A percentile compares a stretch with the other conserved stretches of the same genome.
phyloP scores from a whole-genome alignment of 148 eudicot genomes.

The Amaranthus hypochondriacus region DNA sequence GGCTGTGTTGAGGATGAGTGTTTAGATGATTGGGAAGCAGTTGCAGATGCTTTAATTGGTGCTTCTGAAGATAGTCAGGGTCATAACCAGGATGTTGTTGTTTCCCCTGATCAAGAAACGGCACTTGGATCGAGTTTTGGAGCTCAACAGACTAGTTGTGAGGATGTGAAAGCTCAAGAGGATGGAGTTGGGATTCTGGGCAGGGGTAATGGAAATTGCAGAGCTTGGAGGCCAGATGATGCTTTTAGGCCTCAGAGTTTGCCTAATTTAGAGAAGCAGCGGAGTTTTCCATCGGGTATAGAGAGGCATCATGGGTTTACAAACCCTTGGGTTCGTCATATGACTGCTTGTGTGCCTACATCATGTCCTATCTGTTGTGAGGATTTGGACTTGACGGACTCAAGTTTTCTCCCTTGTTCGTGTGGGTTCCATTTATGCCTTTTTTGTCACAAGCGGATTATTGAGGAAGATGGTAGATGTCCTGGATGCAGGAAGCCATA shows the following conservation, averaged over 20 bases:
- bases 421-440: conserved; percentile 90
- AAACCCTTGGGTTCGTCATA: conserved; percentile 46
- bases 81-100: conserved; percentile 20
- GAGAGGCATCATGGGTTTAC: conserved; percentile 38
- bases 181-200: conserved; percentile 26
- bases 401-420: conserved; percentile 68
- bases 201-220: conserved; percentile 25
- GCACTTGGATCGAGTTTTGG: conserved; percentile 15
- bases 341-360: conserved; percentile 27
- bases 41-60: conserved; percentile 75
- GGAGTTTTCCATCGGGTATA: conserved; percentile 55
- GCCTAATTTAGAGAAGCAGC: conserved; percentile 74
- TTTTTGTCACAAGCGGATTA: conserved; percentile 86
- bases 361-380: conserved; percentile 83
- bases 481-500: conserved; percentile 91
- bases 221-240: conserved; percentile 90
- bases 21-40: conserved; percentile 93
- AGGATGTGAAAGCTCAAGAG: conserved; percentile 13
- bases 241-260: conserved; percentile 73
- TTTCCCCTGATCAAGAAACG: conserved; percentile 18
- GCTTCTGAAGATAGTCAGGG: conserved; percentile 39
- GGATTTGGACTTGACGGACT: conserved; percentile 77
- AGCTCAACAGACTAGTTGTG: conserved; percentile 3
- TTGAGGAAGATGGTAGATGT: conserved; percentile 85
- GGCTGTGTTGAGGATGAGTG: conserved; percentile 50